Conservation (phyloP, 1,284 basidiomycete genomes). For the Tylopilus orsonianus region DNA sequence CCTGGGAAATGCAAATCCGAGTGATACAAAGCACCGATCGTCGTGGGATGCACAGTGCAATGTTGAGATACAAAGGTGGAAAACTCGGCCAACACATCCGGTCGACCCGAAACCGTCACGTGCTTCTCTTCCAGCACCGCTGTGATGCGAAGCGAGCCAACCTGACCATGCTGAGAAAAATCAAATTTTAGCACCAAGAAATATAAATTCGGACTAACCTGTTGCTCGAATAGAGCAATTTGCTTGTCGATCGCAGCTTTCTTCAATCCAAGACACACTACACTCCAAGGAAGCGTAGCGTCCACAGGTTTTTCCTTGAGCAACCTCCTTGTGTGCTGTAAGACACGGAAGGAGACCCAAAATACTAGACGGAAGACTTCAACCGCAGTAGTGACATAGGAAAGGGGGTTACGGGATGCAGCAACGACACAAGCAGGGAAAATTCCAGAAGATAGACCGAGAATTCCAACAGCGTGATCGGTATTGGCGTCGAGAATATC, state of each 20-base stretch:
- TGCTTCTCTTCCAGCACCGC: slow-evolving; percentile 47
- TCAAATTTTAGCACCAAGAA: slow-evolving; percentile 8
- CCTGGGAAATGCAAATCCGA: slow-evolving; percentile 36
- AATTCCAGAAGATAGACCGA: slow-evolving; percentile 65
- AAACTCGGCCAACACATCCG: slow-evolving; percentile 48
- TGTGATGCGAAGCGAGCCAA: slow-evolving; percentile 45
- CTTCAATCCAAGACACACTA: slow-evolving; percentile 47
- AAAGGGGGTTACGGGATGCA: slow-evolving; percentile 41
- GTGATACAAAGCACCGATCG: slow-evolving; percentile 57
- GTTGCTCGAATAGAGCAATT: slow-evolving; percentile 38
- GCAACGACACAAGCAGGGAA: slow-evolving; percentile 56
- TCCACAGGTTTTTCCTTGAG: slow-evolving; percentile 27
- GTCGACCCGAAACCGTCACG: slow-evolving; percentile 59
- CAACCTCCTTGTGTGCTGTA: slow-evolving; percentile 39
- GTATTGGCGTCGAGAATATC: slow-evolving; percentile 38
- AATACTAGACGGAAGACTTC: slow-evolving; percentile 54
- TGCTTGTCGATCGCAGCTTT: slow-evolving; percentile 36
- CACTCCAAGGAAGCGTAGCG: slow-evolving; percentile 48
- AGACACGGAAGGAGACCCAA: slow-evolving; percentile 56
- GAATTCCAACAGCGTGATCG: slow-evolving; percentile 39
- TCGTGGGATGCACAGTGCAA: slow-evolving; percentile 41
- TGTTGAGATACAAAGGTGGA: slow-evolving; percentile 34
- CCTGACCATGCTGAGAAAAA: slow-evolving; percentile 19
- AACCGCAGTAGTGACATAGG: slow-evolving; percentile 46
- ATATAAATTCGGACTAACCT: slow-evolving; percentile 29